Conservation (phyloP, 164 flowering plant genomes). For the Dillenia suffruticosa region DNA sequence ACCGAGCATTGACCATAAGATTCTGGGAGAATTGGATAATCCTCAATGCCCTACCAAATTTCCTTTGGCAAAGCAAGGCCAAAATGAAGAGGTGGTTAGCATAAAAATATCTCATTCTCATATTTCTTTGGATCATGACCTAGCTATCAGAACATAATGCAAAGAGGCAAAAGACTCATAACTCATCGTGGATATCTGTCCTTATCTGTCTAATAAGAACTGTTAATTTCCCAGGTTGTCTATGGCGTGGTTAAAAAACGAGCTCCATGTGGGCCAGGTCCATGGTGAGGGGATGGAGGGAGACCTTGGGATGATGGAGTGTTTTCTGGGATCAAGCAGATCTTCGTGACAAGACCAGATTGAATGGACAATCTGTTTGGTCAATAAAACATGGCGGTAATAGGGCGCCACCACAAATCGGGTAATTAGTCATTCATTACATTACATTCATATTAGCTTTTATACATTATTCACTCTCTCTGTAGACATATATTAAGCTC, state of each 20-base stretch:
- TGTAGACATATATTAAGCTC: not conserved
- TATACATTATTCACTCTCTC: not conserved
- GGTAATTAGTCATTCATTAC: conserved; percentile 24
- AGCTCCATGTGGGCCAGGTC: conserved; percentile 63
- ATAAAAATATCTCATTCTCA: not conserved
- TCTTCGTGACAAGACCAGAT: conserved; percentile 45
- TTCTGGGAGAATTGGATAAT: conserved; percentile 26
- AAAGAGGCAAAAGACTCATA: too few species aligned
- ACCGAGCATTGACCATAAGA: conserved; percentile 5
- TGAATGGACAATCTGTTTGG: conserved; percentile 76
- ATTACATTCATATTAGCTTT: not conserved
- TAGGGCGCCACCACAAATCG: conserved; percentile 37
- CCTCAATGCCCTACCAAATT: conserved; percentile 47
- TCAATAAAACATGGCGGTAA: conserved; percentile 62
- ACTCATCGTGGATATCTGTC: too few species aligned
- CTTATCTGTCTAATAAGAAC: too few species aligned
- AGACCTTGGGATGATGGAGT: conserved; percentile 89
- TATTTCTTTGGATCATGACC: not conserved
- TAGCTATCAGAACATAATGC: too few species aligned
- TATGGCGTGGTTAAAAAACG: conserved; percentile 55
- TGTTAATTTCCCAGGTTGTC: conserved; percentile 24
- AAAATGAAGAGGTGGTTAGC: conserved; percentile 37
- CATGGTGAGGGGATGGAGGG: conserved; percentile 95
- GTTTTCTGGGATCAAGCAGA: conserved; percentile 63
- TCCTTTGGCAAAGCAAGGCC: conserved; percentile 27